Evolutionary conservation across 2,329 filamentous ascomycete species (phyloP), one percentile per base, ranked within the genome.

Genomic region (Annulohypoxylon truncatum): DNA sequence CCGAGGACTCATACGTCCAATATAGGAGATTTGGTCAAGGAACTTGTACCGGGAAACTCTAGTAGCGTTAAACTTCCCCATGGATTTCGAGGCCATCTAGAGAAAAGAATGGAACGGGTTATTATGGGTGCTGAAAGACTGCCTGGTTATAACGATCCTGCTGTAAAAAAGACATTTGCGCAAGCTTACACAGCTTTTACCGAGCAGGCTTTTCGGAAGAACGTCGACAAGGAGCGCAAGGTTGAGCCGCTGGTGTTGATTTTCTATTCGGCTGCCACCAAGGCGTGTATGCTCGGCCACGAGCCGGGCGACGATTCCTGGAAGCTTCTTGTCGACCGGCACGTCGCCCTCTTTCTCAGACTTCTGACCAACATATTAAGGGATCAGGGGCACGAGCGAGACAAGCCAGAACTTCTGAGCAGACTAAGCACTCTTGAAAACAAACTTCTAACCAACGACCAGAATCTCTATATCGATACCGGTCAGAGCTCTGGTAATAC

Each of bases 161-260:
- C 91, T 24, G 90, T 99, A 70, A 97, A 97, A 81, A 88, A 95
- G 67, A 96, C 93, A 1, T 99, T 99, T 81, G 96, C 93, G 59
- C 92, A 93, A 70, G 97, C 97, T 69, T 91, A 97, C 77, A 97
- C 95, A 64, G 92, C 93, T 61, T 92, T 99, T 78, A 97, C 95
- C 72, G 93, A 96, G 68, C 90, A 90, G 67, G 89, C 88, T 47
- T 97, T 97, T 76, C 90, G 93, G 71, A 96, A 94, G 81, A 91
- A 90, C 64, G 93, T 97, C 83, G 94, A 97, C 76, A 97, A 97
- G 80, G 95, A 97, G 78, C 88, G 95, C 68, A 90, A 95, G 75
- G 90, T 97, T 20, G 96, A 99, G 79, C 94, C 97, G 69, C 82
- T 98, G 54, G 89, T 99, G 54, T 85, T 99, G 72, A 97, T 98